Conservation (phyloP, 345 rosid genomes). For the Corymbia maculata region DNA sequence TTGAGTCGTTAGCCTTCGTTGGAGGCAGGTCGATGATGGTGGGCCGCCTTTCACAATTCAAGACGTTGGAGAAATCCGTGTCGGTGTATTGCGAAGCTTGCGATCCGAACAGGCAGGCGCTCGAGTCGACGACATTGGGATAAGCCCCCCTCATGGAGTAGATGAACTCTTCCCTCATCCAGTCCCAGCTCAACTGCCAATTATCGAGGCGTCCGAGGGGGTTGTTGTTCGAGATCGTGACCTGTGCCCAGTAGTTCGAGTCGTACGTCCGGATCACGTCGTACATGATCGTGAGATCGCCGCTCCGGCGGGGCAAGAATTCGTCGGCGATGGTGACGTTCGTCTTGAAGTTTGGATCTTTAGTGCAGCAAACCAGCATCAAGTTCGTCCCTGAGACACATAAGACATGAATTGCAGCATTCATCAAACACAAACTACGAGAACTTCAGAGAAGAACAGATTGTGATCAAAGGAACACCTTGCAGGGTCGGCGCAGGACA, state of each 20-base stretch:
- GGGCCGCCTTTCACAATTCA: conserved; percentile 80
- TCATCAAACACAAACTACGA: background rate
- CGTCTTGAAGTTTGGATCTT: conserved; percentile 36
- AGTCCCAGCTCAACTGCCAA: conserved; percentile 90
- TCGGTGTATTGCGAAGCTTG: conserved; percentile 41
- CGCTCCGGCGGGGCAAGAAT: conserved; percentile 62
- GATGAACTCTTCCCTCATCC: conserved; percentile 87
- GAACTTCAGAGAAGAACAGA: background rate
- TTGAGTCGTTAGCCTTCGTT: conserved; percentile 65
- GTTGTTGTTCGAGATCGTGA: conserved; percentile 61
- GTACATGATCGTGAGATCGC: conserved; percentile 90
- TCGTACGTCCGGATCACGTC: conserved; percentile 77
- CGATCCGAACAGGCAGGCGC: conserved; percentile 63
- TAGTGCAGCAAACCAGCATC: conserved; percentile 67
- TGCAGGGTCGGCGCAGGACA: conserved; percentile 34
- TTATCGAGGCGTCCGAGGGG: conserved; percentile 91
- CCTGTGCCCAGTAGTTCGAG: conserved; percentile 69
- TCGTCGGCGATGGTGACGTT: conserved; percentile 49
- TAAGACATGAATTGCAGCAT: background rate
- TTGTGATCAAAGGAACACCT: conserved; percentile 21
- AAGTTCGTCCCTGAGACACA: conserved; percentile 34
- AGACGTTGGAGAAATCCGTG: conserved; percentile 55
- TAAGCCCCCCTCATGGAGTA: conserved; percentile 82
- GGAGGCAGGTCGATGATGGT: conserved; percentile 75
- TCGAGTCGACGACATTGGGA: conserved; percentile 60